Percentiles rank a stretch among this genome's conserved stretches.
Evolutionary conservation across 2,329 filamentous ascomycete species (phyloP).

Genomic region (Fusarium sp.): DNA sequence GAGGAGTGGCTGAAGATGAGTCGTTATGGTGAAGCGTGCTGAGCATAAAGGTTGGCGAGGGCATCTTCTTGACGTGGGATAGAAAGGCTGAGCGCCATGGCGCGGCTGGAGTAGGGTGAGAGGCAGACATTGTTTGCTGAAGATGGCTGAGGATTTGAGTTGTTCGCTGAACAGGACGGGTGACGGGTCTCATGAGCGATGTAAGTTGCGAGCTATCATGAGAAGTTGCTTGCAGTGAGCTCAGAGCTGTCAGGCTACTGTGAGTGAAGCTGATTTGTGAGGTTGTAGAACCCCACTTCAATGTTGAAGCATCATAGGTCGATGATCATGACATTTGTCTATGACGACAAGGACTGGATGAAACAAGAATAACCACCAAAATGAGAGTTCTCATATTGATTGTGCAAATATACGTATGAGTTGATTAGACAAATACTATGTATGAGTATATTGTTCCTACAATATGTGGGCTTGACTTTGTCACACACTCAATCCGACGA

Average conservation of each 20-base stretch:
- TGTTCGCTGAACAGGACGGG: constrained; percentile 40
- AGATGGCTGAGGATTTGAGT: constrained; percentile 46
- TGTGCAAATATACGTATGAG: too few relatives aligned
- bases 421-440: too few relatives aligned
- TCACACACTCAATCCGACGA: too few relatives aligned
- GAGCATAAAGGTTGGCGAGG: constrained; percentile 62
- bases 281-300: constrained; percentile 29
- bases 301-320: constrained; percentile 23
- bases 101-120: constrained; percentile 49
- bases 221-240: background rate
- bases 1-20: constrained; percentile 57
- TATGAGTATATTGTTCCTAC: too few relatives aligned
- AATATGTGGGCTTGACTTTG: too few relatives aligned
- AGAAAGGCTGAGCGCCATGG: constrained; percentile 66
- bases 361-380: background rate
- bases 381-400: background rate
- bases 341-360: constrained; percentile 17
- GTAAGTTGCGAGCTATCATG: background rate
- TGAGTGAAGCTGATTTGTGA: constrained; percentile 16
- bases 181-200: constrained; percentile 35
- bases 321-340: constrained; percentile 18
- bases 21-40: constrained; percentile 59
- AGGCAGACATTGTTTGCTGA: constrained; percentile 45
- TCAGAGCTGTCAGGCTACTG: background rate
- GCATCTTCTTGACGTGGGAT: constrained; percentile 61